Base-by-base conservation (phyloP, 768 basidiomycete genomes). In the Boletellus sp. region DNA sequence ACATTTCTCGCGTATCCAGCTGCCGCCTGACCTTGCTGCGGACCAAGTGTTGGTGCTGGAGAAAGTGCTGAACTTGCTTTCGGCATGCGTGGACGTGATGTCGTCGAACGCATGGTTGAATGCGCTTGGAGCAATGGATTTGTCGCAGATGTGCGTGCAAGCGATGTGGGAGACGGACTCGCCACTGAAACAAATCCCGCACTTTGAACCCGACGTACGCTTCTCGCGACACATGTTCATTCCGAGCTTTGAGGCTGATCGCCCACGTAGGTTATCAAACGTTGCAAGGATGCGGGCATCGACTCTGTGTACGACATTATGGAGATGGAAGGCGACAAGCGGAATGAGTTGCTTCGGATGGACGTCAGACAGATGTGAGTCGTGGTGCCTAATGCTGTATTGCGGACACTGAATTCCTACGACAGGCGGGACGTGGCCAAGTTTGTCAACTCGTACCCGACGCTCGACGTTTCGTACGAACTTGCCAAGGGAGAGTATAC, bases 111-210 rank as follows among this genome's bases (percentile, higher is more conserved):
- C 90, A 2, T 95, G 88, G 88, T 69, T 98, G 60, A 94, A 84
- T 61, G 96, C 95, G 0, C 71, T 97, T 20, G 90, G 93, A 28
- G 94, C 94, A 0, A 98, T 98, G 96, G 95, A 99, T 69, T 70
- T 98, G 41, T 90, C 90, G 9, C 96, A 98, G 69, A 98, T 98
- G 95, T 94, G 92, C 68, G 91, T 97, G 5, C 96, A 98, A 67
- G 93, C 89, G 0, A 84, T 95, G 70, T 98, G 96, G 96, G 95
- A 99, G 64, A 87, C 84, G 10, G 96, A 99, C 68, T 93, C 90
- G 33, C 94, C 94, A 0, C 70, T 98, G 58, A 93, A 90, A 63
- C 95, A 99, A 67, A 87, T 99, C 37, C 96, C 96, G 10, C 94
- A 96, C 70, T 99, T 98, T 69, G 92, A 95, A 57, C 70, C 83